A percentile compares a stretch with the other conserved stretches of the same genome.
phyloP scores from a whole-genome alignment of 2,329 filamentous ascomycete genomes.

The Exophiala calicioides region DNA sequence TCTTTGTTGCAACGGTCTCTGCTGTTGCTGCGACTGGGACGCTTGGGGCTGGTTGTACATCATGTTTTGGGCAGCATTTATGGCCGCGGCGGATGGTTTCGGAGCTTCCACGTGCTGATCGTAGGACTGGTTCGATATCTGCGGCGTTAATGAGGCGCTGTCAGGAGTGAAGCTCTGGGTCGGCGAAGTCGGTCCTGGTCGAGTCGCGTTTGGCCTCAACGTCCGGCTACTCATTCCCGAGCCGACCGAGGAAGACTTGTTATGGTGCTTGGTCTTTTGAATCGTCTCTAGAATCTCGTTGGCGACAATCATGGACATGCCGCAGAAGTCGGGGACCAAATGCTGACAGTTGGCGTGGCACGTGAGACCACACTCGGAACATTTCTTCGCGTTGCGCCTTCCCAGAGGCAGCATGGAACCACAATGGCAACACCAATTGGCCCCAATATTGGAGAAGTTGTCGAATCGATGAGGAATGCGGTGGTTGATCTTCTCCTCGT shows the following conservation, averaged over 20 bases:
- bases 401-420: conserved; percentile 94
- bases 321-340: conserved; percentile 96
- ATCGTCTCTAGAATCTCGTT: conserved; percentile 91
- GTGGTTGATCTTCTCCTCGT: conserved; percentile 99
- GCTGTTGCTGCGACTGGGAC: conserved; percentile 45
- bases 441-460: conserved; percentile 94
- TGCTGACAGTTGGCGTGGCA: conserved; percentile 90
- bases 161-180: conserved; percentile 29
- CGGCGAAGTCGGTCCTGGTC: conserved; percentile 42
- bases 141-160: conserved; percentile 36
- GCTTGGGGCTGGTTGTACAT: conserved; percentile 40
- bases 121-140: conserved; percentile 38
- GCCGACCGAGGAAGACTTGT: conserved; percentile 54
- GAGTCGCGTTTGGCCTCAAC: conserved; percentile 56
- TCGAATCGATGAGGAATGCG: conserved; percentile 97
- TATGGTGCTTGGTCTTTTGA: conserved; percentile 74
- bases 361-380: conserved; percentile 85
- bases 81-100: conserved; percentile 39
- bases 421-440: conserved; percentile 99
- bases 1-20: conserved; percentile 32
- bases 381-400: conserved; percentile 92
- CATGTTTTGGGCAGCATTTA: conserved; percentile 30
- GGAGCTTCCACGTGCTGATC: conserved; percentile 37
- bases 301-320: conserved; percentile 97
- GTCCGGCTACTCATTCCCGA: conserved; percentile 65